phyloP scores from a whole-genome alignment of 257 asterid species.

The Anisodus acutangulus region DNA sequence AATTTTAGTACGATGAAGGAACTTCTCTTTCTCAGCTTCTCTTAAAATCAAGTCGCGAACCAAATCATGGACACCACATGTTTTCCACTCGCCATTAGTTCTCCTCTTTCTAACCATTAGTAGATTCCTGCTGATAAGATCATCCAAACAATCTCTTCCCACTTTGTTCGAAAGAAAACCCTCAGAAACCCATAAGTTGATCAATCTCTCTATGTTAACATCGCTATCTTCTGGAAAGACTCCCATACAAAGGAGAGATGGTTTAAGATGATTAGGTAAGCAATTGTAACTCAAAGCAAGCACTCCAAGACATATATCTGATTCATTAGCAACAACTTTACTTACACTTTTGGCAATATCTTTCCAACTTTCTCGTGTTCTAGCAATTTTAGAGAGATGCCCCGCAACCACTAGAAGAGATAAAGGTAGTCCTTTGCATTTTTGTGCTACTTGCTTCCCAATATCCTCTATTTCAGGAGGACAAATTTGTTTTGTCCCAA shows the following conservation, averaged over 20 bases:
- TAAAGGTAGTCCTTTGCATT: conserved; percentile 8
- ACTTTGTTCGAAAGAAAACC: background rate
- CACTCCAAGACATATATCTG: background rate
- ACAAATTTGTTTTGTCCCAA: background rate
- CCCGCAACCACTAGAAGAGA: conserved; percentile 2
- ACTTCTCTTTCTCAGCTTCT: conserved; percentile 14
- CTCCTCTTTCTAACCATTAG: background rate
- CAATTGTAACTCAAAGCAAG: conserved; percentile 15
- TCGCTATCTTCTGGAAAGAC: background rate
- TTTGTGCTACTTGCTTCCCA: conserved; percentile 7
- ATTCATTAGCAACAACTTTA: background rate
- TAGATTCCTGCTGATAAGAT: conserved; percentile 19
- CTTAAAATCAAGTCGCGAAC: background rate
- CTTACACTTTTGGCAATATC: conserved; percentile 22
- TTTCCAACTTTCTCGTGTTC: background rate
- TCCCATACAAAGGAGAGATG: conserved; percentile 19
- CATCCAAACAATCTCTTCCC: conserved; percentile 11
- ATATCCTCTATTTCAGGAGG: background rate
- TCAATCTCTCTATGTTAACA: background rate
- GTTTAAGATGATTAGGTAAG: conserved; percentile 15
- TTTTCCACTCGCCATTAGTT: background rate
- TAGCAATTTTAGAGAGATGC: background rate
- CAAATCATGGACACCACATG: conserved; percentile 27
- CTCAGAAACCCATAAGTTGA: conserved; percentile 28
- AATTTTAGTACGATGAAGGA: background rate